phyloP scores from a whole-genome alignment of 2,329 filamentous ascomycete species.

The Botrytis fragariae region DNA sequence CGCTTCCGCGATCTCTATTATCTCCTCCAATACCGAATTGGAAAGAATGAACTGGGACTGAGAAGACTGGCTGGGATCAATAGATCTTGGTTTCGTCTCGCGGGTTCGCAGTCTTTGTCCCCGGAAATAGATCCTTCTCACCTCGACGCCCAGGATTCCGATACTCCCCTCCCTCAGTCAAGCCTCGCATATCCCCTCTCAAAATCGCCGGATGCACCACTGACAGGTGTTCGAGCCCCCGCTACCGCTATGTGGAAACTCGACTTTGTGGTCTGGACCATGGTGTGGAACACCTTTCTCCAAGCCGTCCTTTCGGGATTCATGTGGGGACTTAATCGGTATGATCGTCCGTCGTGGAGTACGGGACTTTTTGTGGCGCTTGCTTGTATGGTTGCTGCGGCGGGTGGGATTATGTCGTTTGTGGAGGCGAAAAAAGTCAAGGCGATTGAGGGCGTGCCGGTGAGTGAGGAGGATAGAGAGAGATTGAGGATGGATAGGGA shows the following conservation, averaged over 20 bases:
- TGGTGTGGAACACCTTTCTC: constrained; percentile 75
- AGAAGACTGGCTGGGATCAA: constrained; percentile 72
- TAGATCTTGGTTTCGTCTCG: constrained; percentile 70
- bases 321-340: constrained; percentile 80
- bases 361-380: constrained; percentile 77
- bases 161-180: constrained; percentile 38
- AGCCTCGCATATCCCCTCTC: constrained; percentile 58
- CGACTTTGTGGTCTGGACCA: constrained; percentile 76
- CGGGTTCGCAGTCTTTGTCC: constrained; percentile 60
- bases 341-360: constrained; percentile 72
- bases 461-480: constrained; percentile 54
- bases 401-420: constrained; percentile 68
- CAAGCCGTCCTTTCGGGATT: constrained; percentile 71
- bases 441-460: constrained; percentile 65
- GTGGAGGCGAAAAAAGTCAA: constrained; percentile 71
- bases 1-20: constrained; percentile 77
- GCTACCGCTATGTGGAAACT: constrained; percentile 72
- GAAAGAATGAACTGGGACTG: constrained; percentile 54
- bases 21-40: constrained; percentile 62
- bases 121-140: constrained; percentile 52
- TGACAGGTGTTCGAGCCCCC: constrained; percentile 69
- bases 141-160: constrained; percentile 43
- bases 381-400: constrained; percentile 65
- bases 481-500: constrained; percentile 53
- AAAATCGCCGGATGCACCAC: constrained; percentile 62